phyloP scores from a whole-genome alignment of 768 basidiomycete species.

The Russula lepida region DNA sequence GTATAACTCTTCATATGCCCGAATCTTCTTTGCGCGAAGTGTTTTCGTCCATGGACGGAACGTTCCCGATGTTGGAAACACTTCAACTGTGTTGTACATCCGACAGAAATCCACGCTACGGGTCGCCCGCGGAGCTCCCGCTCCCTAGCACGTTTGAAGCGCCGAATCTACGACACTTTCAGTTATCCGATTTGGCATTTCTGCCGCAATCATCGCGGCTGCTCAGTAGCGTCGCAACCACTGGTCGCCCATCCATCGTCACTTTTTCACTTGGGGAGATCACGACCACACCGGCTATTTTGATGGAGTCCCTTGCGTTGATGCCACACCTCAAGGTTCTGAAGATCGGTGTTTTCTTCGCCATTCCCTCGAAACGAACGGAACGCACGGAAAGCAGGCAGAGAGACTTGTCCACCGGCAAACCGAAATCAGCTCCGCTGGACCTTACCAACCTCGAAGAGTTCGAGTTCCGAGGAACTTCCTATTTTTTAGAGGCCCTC shows the following conservation, averaged over 20 bases:
- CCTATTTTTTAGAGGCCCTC: background rate
- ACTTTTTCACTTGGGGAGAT: background rate
- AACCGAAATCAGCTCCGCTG: background rate
- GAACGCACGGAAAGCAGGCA: too few relatives aligned
- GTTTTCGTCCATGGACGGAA: background rate
- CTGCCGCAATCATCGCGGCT: background rate
- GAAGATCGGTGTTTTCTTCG: background rate
- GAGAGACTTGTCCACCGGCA: too few relatives aligned
- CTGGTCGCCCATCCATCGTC: background rate
- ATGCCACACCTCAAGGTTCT: background rate
- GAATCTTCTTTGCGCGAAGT: background rate
- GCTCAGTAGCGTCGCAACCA: background rate
- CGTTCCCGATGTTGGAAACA: background rate
- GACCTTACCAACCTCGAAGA: background rate
- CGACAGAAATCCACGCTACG: fast-evolving
- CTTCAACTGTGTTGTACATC: background rate
- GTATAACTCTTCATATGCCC: background rate
- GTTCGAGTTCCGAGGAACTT: background rate
- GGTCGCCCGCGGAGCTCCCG: too few relatives aligned
- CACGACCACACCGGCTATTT: background rate
- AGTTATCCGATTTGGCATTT: background rate
- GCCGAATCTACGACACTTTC: background rate
- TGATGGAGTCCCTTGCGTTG: background rate
- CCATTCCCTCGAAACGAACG: too few relatives aligned
- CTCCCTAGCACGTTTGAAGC: background rate